phyloP scores from a whole-genome alignment of 306 rosid genomes.

The Ormosia semicastrata region DNA sequence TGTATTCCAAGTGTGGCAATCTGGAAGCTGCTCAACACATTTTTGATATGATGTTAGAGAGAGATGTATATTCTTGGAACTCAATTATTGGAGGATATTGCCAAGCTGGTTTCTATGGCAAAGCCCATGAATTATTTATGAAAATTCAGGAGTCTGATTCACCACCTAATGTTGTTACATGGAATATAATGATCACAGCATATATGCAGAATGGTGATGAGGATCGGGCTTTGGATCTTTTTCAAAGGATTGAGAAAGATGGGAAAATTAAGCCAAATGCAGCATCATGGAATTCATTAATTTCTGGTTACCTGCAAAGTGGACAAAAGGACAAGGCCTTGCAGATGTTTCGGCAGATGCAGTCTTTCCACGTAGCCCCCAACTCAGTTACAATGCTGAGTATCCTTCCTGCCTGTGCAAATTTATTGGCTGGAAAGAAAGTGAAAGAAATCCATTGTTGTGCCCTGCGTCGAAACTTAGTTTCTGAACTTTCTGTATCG shows the following conservation, averaged over 20 bases:
- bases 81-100: conserved; percentile 89
- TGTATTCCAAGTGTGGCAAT: conserved; percentile 85
- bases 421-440: conserved; percentile 62
- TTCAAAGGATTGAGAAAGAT: conserved; percentile 72
- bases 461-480: conserved; percentile 62
- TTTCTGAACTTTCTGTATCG: conserved; percentile 56
- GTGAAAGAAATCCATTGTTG: conserved; percentile 84
- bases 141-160: conserved; percentile 79
- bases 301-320: conserved; percentile 73
- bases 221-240: conserved; percentile 79
- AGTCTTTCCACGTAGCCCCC: conserved; percentile 49
- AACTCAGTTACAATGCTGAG: conserved; percentile 77
- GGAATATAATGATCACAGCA: conserved; percentile 91
- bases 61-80: conserved; percentile 91
- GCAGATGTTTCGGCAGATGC: conserved; percentile 79
- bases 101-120: conserved; percentile 83
- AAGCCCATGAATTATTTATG: conserved; percentile 82
- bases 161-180: conserved; percentile 70
- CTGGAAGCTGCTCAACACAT: conserved; percentile 69
- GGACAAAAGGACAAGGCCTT: conserved; percentile 76
- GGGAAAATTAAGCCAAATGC: conserved; percentile 68
- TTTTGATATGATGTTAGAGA: conserved; percentile 59
- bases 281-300: conserved; percentile 89
- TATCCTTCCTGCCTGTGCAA: conserved; percentile 71
- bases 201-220: conserved; percentile 77